Evolutionary conservation across 805 yeast species (phyloP), one percentile per base, ranked within the genome.

Genomic region (Saccharomycopsis fibuligera): DNA sequence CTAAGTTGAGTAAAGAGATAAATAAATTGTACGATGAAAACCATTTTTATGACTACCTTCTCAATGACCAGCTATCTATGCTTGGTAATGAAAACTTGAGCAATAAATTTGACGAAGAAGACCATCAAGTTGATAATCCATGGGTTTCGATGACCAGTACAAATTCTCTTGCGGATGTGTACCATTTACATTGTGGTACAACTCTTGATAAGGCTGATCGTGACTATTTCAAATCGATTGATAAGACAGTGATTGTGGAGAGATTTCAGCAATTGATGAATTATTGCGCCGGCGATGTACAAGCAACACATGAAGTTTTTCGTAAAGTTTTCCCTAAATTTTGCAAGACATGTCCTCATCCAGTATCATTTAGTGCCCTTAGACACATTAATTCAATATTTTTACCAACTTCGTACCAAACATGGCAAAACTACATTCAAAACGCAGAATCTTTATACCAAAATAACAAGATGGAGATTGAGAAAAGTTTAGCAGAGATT

Each of bases 291-390:
- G 66, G 64, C 4, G 99, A 93, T 67, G 96, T 89, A 0, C 67
- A 68, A 5, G 81, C 83, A 1, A 93, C 99, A 0, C 83, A 74
- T 57, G 67, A 68, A 51, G 87, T 91, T 2, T 81, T 82, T 55
- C 68, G 73, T 50, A 78, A 78, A 50, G 76, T 89, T 0, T 77
- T 81, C 29, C 96, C 96, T 1, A 66, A 68, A 31, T 93, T 86
- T 59, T 62, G 75, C 24, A 58, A 68, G 29, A 74, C 78, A 44
- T 79, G 90, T 39, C 96, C 99, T 0, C 99, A 93, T 64, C 97
- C 99, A 0, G 95, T 91, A 2, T 86, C 95, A 14, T 84, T 90
- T 67, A 90, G 93, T 0, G 96, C 96, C 2, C 67, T 93, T 40
- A 72, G 83, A 55, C 82, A 79, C 48, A 68, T 93, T 59, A 81